Evolutionary conservation across 345 rosid species (phyloP), one percentile per base, ranked within the genome.

Genomic region (Clarkia xantiana): DNA sequence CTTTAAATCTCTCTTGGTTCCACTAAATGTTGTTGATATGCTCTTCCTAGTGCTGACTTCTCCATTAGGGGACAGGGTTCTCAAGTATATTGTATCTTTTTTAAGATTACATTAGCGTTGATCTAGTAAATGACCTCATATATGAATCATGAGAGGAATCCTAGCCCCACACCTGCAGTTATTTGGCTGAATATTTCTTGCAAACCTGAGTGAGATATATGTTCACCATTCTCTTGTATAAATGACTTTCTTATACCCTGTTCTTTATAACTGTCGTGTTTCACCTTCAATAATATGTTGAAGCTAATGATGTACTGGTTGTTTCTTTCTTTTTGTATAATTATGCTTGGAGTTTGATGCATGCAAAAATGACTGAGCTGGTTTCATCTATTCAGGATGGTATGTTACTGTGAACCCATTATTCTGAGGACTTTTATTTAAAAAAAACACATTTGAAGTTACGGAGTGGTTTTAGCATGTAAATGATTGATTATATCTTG

Each of bases 341-440:
- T 65, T 71, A 25, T 66, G 45, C 66, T 65, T 67, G 75, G 98
- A 78, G 82, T 74, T 65, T 63, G 63, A 57, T 63, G 56, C 51
- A 14, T 60, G 59, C 48, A 22, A 49, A 29, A 45, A 57, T 68
- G 51, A 74, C 62, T 57, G 58, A 65, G 69, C 62, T 68, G 66
- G 34, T 62, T 71, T 11, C 67, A 51, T 69, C 66, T 58, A 57
- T 68, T 42, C 93, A 91, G 98, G 75, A 91, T 86, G 98, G 96
- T 86, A 84, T n/a, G 82, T 47, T 52, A 20, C 40, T 41, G 56
- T 15, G 29, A 36, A 14, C 13, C 45, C 9, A 20, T 17, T 36
- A 11, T 11, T 47, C 14, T 25, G 40, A 39, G 34, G 40, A 25
- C 23, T 53, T 47, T 52, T 59, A 12, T 20, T 42, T 41, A 36